Percentiles rank a stretch among this genome's conserved stretches.
Conservation (phyloP, 1,284 basidiomycete species). For the Uromyces viciae-fabae region DNA sequence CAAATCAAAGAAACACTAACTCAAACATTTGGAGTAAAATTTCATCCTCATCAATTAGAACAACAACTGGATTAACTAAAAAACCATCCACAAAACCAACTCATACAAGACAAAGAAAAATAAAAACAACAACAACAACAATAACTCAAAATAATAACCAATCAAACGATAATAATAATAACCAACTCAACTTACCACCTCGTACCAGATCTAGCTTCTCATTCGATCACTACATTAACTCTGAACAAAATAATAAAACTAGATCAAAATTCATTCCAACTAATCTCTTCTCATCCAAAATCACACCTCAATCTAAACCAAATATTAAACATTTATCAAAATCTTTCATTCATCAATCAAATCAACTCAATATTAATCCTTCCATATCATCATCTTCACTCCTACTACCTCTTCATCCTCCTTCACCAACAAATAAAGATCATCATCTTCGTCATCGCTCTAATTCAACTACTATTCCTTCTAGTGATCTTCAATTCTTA, state of each 20-base stretch:
- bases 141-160: too few species aligned
- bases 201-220: background rate
- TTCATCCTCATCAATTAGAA: too few species aligned
- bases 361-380: background rate
- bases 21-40: too few species aligned
- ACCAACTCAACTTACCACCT: too few species aligned
- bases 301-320: conserved; percentile 7
- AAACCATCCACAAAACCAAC: too few species aligned
- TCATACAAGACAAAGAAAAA: too few species aligned
- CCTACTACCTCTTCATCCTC: background rate
- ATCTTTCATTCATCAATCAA: background rate
- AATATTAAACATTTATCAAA: background rate
- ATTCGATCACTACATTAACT: background rate
- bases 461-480: background rate
- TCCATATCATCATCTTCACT: background rate
- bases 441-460: background rate
- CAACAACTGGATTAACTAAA: too few species aligned
- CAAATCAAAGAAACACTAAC: too few species aligned
- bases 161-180: background rate
- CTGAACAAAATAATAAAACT: background rate
- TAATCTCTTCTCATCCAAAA: background rate
- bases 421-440: too few species aligned
- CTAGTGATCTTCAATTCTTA: too few species aligned
- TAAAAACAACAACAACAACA: too few species aligned
- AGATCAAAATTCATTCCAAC: background rate